Percentiles rank a stretch among this genome's conserved stretches.
Evolutionary conservation across 345 rosid genomes (phyloP).

Genomic region (Excoecaria agallocha): DNA sequence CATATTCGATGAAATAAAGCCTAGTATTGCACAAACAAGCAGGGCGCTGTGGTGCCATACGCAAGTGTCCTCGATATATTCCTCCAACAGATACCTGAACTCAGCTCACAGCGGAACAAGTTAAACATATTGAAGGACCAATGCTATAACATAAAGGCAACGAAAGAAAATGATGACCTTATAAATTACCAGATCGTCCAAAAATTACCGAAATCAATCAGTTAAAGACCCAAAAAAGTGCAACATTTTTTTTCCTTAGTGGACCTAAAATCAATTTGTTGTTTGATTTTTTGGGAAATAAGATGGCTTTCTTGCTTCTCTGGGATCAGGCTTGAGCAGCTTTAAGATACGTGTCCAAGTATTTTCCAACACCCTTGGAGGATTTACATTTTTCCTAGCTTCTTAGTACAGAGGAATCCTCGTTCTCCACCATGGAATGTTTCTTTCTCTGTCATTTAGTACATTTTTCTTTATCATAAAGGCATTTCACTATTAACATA

Average conservation of each 20-base stretch:
- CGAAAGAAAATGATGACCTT: not conserved
- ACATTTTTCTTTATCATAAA: no score
- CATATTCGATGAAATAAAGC: no score
- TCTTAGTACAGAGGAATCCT: not conserved
- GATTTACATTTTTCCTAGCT: not conserved
- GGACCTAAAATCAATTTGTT: no score
- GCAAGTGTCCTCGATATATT: conserved; percentile 70
- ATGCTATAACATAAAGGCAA: not conserved
- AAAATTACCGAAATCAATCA: no score
- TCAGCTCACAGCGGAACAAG: conserved; percentile 11
- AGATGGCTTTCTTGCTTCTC: not conserved
- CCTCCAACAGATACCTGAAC: conserved; percentile 59
- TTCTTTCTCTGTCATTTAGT: no score
- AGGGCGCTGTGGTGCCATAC: no score
- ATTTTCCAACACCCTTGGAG: not conserved
- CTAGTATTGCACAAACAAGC: no score
- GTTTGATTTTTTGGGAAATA: no score
- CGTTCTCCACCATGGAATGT: not conserved
- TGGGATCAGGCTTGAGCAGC: not conserved
- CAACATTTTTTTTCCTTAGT: no score
- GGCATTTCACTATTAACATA: not conserved
- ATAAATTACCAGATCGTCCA: no score
- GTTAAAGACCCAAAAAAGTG: no score
- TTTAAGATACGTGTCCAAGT: not conserved
- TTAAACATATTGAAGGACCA: not conserved